Evolutionary conservation across 371 early-diverging fungal species (phyloP), one percentile per base, ranked within the genome.

Genomic region (Batkoa obscura): DNA sequence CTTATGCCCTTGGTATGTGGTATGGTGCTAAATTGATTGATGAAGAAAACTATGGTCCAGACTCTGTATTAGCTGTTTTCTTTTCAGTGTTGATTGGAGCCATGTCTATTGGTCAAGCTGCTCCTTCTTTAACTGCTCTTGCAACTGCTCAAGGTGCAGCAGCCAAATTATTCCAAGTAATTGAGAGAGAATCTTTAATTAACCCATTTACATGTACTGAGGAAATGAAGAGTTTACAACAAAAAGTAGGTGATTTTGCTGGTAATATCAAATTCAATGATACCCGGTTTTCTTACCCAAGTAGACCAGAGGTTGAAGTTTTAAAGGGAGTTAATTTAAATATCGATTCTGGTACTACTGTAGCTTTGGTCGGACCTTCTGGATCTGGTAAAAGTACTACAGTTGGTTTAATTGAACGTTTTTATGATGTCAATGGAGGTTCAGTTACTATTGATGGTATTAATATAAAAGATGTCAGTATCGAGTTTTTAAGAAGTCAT

Each of bases 211-310:
- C 89, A 42, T 82, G 84, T 62, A 69, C 80, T 53, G 83, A 90
- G 37, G 86, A 90, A 8, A 73, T 83, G 62, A 71, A 68, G 50
- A 69, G 79, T 43, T 78, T 6, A 50, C 76, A 6, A 73, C 50
- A 64, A 23, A 59, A 63, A 48, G 63, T 76, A 55, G 32, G 50
- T 47, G 31, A 69, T 74, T 46, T 84, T 41, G 48, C 34, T 17
- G 84, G 84, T 35, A 70, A 76, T 9, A 64, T 83, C 37, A 54
- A 59, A 0, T 74, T 83, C 50, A 63, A 73, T 34, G 63, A 79
- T 56, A 79, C 81, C 35, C 64, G 74, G 5, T 93, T 93, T 71
- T 67, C 67, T 43, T 91, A 95, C 64, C 94, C 94, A 41, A 77
- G 81, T 51, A 80, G 94, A 41, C 80, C 80, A 6, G 74, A 86